phyloP scores from a whole-genome alignment of 148 eudicot genomes.

The Diospyros kaki region DNA sequence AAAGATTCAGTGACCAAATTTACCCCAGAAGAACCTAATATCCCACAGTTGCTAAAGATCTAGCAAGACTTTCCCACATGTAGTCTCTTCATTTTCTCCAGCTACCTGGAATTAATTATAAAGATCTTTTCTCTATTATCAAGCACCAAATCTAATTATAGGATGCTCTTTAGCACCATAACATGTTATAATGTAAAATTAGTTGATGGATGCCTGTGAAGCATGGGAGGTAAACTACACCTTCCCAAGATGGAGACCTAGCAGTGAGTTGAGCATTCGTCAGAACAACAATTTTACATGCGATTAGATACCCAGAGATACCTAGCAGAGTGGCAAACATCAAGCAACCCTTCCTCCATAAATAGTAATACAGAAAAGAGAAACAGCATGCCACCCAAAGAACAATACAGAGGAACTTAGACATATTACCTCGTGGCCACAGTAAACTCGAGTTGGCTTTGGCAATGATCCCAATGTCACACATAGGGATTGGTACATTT shows the following conservation, averaged over 20 bases:
- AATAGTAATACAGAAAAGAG: neutral
- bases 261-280: no score
- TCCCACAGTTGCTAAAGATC: no score
- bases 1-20: no score
- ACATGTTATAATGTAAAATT: neutral
- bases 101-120: no score
- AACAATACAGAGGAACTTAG: neutral
- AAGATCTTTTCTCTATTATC: no score
- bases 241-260: no score
- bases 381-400: neutral
- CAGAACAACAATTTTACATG: neutral
- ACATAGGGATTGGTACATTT: constrained; percentile 92
- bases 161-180: neutral
- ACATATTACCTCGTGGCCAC: constrained; percentile 86
- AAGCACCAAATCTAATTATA: no score
- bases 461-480: constrained; percentile 85
- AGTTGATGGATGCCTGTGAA: neutral
- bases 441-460: constrained; percentile 77
- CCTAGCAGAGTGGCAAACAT: neutral
- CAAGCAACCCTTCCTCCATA: neutral
- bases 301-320: neutral
- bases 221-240: neutral
- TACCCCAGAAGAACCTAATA: no score
- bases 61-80: no score
- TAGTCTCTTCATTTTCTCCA: no score